A percentile compares a stretch with the other conserved stretches of the same genome.
phyloP scores from a whole-genome alignment of 2,329 filamentous ascomycete species.

The Aspergillus carbonarius region DNA sequence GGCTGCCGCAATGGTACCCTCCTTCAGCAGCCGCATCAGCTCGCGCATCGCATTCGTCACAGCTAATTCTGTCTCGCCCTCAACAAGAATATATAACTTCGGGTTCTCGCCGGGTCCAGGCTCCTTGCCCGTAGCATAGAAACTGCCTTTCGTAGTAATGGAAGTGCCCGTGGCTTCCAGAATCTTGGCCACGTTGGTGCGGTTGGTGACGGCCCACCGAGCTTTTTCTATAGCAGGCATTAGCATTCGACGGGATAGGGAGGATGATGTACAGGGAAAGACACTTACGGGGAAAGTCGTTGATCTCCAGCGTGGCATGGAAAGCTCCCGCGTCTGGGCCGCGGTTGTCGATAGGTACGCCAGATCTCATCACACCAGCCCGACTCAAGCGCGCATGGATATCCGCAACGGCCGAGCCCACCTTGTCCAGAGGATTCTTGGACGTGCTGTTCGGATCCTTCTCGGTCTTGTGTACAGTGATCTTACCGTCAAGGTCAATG shows the following conservation, averaged over 20 bases:
- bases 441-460: conserved; percentile 47
- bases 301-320: conserved; percentile 97
- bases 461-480: conserved; percentile 71
- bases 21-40: conserved; percentile 80
- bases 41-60: conserved; percentile 90
- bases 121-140: conserved; percentile 79
- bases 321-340: conserved; percentile 95
- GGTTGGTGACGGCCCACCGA: conserved; percentile 96
- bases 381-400: conserved; percentile 90
- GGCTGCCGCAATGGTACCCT: conserved; percentile 84
- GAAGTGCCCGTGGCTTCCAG: conserved; percentile 91
- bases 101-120: conserved; percentile 72
- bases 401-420: conserved; percentile 82
- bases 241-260: conserved; percentile 4
- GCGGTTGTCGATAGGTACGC: conserved; percentile 97
- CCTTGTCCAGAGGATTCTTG: conserved; percentile 76
- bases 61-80: conserved; percentile 91
- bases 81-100: conserved; percentile 97
- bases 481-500: conserved; percentile 65
- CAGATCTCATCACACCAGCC: conserved; percentile 83
- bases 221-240: conserved; percentile 67
- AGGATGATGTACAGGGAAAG: not conserved
- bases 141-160: conserved; percentile 95
- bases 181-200: conserved; percentile 98
- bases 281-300: conserved; percentile 81